Base-by-base conservation (phyloP, 75 land plant genomes). In the Selaginella moellendorffii region DNA sequence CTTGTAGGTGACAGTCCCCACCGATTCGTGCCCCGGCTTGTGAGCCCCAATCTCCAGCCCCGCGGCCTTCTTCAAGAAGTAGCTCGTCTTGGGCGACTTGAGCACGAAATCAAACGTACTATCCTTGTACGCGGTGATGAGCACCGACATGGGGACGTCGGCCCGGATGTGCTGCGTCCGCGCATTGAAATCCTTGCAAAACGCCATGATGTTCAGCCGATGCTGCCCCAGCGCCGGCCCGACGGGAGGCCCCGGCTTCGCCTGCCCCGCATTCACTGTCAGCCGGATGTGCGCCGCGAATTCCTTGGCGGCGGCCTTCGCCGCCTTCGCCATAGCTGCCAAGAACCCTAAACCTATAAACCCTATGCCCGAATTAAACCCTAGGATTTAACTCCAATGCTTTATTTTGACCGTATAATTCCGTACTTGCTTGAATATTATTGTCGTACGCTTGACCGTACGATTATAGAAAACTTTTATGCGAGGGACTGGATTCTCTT, bases 171-270 rank as follows among this genome's bases (percentile, higher is more conserved):
- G 80, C 68, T 87, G 97, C 2, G 97, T 91, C 8, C 93, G 76
- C 1, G 93, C 97, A 66, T 91, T 91, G 80, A 91, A 91, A 68
- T 91, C 97, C 67, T 91, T 91, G 75, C 97, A 91, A 72, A 91
- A 91, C 2, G 97, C 82, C 97, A 91, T 91, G 12, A 91, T 74
- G 46, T 91, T 91, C 1, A 91, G 84, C 19, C 93, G 71, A 68
- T 87, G 86, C 76, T 87, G 92, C 1, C 97, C 97, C 8, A 91
- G 76, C 0, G 93, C 93, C 0, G 97, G 97, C 2, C 97, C 97
- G 1, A 91, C 97, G 0, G 97, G 97, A 0, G 97, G 95, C 24
- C 92, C 97, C 5, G 97, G 95, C 27, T 82, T 80, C 1, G 97
- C 97, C 0, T 63, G 86, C 19, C 93, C 97, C 0, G 93, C 97